phyloP scores from a whole-genome alignment of 2,329 filamentous ascomycete species.

The Scedosporium apiospermum region DNA sequence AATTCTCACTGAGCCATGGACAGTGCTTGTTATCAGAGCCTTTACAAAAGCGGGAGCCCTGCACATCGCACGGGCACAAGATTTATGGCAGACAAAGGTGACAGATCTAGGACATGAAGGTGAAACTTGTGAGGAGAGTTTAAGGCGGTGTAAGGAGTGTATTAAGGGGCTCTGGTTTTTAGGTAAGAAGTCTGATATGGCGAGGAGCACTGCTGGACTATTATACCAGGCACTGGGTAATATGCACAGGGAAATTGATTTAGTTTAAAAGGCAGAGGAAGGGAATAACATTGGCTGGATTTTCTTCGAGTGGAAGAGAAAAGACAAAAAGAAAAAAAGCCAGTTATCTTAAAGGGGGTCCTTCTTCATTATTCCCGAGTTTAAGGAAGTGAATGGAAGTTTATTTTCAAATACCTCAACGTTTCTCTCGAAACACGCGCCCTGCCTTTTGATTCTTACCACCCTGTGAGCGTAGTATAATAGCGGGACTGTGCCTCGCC shows the following conservation, averaged over 20 bases:
- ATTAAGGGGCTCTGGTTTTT: constrained; percentile 44
- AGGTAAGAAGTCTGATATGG: constrained; percentile 45
- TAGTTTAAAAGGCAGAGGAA: too few species aligned
- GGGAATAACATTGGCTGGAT: too few species aligned
- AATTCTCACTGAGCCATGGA: constrained; percentile 52
- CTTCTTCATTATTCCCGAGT: too few species aligned
- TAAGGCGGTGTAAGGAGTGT: constrained; percentile 34
- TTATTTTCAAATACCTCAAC: too few species aligned
- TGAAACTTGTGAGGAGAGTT: constrained; percentile 15
- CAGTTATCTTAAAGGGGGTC: too few species aligned
- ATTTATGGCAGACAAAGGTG: constrained; percentile 16
- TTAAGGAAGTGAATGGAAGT: too few species aligned
- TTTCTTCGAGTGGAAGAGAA: too few species aligned
- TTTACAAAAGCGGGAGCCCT: constrained; percentile 37
- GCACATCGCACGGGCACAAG: constrained; percentile 25
- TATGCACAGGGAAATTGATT: not conserved
- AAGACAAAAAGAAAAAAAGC: too few species aligned
- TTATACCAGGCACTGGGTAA: not conserved
- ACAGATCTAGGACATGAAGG: constrained; percentile 13
- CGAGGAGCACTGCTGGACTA: constrained; percentile 7
- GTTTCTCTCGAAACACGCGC: too few species aligned
- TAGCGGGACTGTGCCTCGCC: too few species aligned
- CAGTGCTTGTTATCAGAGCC: constrained; percentile 40
- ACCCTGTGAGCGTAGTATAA: too few species aligned
- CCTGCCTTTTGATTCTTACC: too few species aligned